phyloP scores from a whole-genome alignment of 2,329 filamentous ascomycete genomes.

The Sporothrix globosa region DNA sequence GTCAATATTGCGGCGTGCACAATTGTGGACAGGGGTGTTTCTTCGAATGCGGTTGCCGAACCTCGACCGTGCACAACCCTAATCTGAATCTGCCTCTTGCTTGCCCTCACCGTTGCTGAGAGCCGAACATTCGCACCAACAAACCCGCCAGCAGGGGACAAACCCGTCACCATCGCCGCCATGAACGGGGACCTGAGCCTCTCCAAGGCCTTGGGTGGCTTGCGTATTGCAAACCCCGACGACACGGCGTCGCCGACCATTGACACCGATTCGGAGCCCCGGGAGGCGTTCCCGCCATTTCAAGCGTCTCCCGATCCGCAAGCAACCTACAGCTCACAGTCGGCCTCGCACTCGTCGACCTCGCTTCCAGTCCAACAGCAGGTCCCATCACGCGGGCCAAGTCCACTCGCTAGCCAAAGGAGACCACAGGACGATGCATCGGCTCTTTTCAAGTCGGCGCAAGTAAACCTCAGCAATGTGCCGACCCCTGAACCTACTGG shows the following conservation, averaged over 20 bases:
- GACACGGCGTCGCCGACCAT: conserved; percentile 47
- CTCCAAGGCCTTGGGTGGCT: conserved; percentile 86
- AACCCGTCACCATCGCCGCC: conserved; percentile 40
- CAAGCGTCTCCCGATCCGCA: conserved; percentile 25
- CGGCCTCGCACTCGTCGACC: conserved; percentile 11
- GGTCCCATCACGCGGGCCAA: conserved; percentile 32
- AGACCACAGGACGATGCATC: conserved; percentile 34
- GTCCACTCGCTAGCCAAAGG: conserved; percentile 25
- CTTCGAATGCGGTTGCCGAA: conserved; percentile 29
- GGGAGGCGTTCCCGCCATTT: conserved; percentile 15
- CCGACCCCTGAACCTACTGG: conserved; percentile 33
- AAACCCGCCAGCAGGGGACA: conserved; percentile 12
- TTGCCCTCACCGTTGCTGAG: not conserved
- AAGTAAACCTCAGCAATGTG: conserved; percentile 39
- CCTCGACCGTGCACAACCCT: conserved; percentile 30
- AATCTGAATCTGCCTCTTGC: conserved; percentile 20
- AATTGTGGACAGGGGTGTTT: conserved; percentile 7
- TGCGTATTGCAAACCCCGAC: conserved; percentile 97
- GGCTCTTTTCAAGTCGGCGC: conserved; percentile 39
- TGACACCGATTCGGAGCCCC: conserved; percentile 9
- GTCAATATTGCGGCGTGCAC: conserved; percentile 20
- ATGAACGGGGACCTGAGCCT: conserved; percentile 95
- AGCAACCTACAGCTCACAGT: conserved; percentile 17
- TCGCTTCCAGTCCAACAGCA: conserved; percentile 28
- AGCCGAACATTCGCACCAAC: conserved; percentile 5